These are phyloP conservation scores for Cicer pinnatifidum DNA, from an alignment of 306 rosid species.

Conservation along the genomic window DNA sequence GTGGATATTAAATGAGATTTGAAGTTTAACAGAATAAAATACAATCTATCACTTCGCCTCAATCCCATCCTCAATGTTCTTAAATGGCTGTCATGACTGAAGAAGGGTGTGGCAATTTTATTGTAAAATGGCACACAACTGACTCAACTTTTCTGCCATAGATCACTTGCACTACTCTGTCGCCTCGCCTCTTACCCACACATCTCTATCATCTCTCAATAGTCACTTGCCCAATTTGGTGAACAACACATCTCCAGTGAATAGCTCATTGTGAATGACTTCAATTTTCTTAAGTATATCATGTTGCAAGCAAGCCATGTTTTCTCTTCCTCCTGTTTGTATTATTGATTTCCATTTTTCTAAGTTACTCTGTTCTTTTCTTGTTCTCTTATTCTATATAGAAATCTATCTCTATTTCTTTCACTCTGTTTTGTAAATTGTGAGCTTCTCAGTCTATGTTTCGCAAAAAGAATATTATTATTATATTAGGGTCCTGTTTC, in stretches of 20 bases:
- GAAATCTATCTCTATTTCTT: not conserved
- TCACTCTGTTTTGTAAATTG: constrained; percentile 12
- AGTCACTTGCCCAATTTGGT: not conserved
- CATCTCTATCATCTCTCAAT: constrained; percentile 11
- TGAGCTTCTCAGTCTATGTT: not conserved
- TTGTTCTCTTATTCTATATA: not conserved
- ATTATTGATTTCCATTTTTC: not conserved
- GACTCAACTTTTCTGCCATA: not conserved
- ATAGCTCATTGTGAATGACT: not conserved
- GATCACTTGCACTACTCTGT: not conserved
- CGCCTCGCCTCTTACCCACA: not conserved
- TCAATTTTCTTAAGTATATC: not conserved
- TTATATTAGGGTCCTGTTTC: not conserved
- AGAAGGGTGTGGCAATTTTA: not conserved
- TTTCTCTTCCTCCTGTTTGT: not conserved
- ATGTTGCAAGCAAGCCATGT: not conserved
- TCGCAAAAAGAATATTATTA: constrained; percentile 1
- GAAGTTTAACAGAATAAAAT: constrained; percentile 32
- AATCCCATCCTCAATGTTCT: not conserved
- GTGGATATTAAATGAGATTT: constrained; percentile 26
- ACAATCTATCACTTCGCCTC: constrained; percentile 30
- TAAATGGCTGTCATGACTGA: not conserved
- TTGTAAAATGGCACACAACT: not conserved
- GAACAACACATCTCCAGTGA: not conserved
- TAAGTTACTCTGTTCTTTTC: not conserved